These are phyloP conservation scores for Penicillium griseofulvum DNA, from an alignment of 2,329 filamentous ascomycete genomes.

Conservation along the genomic window DNA sequence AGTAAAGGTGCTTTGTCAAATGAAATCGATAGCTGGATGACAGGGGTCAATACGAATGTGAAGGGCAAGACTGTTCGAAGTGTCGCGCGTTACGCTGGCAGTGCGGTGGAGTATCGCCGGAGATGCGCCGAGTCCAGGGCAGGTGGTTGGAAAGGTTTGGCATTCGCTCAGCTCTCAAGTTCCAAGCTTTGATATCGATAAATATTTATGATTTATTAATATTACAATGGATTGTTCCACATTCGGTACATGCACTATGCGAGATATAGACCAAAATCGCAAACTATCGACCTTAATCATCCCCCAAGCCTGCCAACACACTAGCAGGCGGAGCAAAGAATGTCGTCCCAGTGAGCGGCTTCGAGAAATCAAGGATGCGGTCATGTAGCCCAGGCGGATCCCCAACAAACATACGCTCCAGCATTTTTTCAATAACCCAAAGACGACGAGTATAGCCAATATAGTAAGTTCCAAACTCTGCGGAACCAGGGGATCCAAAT, in stretches of 20 bases:
- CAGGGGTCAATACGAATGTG: conserved; percentile 53
- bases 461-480: conserved; percentile 1
- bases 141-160: conserved; percentile 6
- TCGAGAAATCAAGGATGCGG: conserved; percentile 55
- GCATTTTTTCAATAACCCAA: conserved; percentile 58
- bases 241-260: neutral
- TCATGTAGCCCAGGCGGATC: conserved; percentile 54
- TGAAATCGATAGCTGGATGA: conserved; percentile 56
- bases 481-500: conserved; percentile 52
- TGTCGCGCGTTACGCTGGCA: conserved; percentile 49
- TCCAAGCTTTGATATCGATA: neutral
- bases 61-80: conserved; percentile 45
- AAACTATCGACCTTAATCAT: conserved; percentile 2
- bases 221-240: neutral
- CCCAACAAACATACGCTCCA: conserved; percentile 57
- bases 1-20: conserved; percentile 46
- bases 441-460: conserved; percentile 37
- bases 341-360: conserved; percentile 49
- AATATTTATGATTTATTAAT: neutral
- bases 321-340: conserved; percentile 54
- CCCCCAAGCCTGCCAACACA: conserved; percentile 33
- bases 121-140: conserved; percentile 13
- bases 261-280: neutral
- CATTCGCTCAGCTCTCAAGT: conserved; percentile 1
- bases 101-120: conserved; percentile 45